These are phyloP conservation scores for Boletellus deceptivus DNA, from an alignment of 1,284 basidiomycete genomes.

Conservation along the genomic window DNA sequence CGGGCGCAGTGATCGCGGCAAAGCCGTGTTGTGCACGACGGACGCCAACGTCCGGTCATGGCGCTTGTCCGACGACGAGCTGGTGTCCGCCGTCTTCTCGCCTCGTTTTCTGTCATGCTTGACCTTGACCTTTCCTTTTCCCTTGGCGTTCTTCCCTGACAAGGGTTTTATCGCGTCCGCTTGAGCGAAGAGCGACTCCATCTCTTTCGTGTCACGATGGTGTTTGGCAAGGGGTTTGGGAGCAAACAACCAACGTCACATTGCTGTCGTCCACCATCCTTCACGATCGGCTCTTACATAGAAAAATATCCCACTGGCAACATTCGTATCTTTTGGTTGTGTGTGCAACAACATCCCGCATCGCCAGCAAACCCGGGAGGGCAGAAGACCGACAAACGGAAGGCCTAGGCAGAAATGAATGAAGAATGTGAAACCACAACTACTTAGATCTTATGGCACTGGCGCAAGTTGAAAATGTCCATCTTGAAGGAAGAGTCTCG, in stretches of 20 bases:
- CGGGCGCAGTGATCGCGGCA: slow-evolving; percentile 61
- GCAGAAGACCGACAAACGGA: not conserved
- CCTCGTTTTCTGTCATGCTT: slow-evolving; percentile 15
- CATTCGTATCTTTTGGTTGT: too few species aligned
- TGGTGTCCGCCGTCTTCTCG: slow-evolving; percentile 15
- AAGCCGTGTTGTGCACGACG: slow-evolving; percentile 51
- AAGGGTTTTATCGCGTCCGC: slow-evolving; percentile 59
- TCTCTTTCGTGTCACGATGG: slow-evolving; percentile 23
- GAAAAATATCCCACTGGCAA: too few species aligned
- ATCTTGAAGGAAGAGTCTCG: not conserved
- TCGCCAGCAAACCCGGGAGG: not conserved
- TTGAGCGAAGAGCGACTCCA: slow-evolving; percentile 73
- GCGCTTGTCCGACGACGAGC: slow-evolving; percentile 3
- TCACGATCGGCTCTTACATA: too few species aligned
- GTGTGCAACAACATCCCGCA: not conserved
- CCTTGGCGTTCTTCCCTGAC: slow-evolving; percentile 26
- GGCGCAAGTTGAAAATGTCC: slow-evolving; percentile 3
- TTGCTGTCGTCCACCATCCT: too few species aligned
- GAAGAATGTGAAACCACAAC: slow-evolving; percentile 6
- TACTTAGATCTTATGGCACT: slow-evolving; percentile 1
- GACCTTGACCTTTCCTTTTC: slow-evolving; percentile 34
- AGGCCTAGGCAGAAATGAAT: not conserved
- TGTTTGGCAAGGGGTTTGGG: slow-evolving; percentile 2
- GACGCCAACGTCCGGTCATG: slow-evolving; percentile 59
- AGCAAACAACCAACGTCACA: slow-evolving; percentile 1